These are phyloP conservation scores for Rhizopogon vulgaris DNA, from an alignment of 768 basidiomycete genomes.

Conservation along the genomic window DNA sequence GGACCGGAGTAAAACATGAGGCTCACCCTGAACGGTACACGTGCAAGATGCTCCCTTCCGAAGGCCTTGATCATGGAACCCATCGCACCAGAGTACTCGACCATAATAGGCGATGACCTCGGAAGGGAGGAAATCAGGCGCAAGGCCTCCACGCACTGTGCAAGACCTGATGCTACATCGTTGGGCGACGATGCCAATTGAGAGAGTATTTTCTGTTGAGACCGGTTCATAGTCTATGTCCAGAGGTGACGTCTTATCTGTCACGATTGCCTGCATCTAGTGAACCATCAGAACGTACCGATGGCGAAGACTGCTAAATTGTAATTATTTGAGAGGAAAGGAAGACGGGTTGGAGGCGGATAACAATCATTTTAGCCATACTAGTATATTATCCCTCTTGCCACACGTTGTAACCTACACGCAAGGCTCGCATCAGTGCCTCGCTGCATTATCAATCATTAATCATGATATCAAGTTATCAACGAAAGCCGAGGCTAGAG, in stretches of 20 bases:
- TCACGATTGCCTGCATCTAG: background rate
- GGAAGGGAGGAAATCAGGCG: conserved; percentile 25
- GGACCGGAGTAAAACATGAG: background rate
- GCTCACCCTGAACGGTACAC: conserved; percentile 26
- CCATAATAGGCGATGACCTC: conserved; percentile 20
- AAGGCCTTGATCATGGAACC: conserved; percentile 21
- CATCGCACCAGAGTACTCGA: conserved; percentile 14
- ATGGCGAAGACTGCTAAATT: background rate
- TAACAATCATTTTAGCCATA: background rate
- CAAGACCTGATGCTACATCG: conserved; percentile 25
- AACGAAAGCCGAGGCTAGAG: background rate
- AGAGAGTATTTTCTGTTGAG: conserved; percentile 24
- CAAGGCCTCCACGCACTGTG: conserved; percentile 27
- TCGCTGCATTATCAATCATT: too few relatives aligned
- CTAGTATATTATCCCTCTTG: too few relatives aligned
- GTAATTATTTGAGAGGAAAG: background rate
- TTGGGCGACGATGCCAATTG: conserved; percentile 27
- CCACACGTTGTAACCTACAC: background rate
- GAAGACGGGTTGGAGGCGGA: background rate
- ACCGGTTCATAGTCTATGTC: conserved; percentile 13
- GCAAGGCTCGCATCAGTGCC: background rate
- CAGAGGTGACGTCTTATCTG: background rate
- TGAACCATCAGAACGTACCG: background rate
- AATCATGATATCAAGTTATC: too few relatives aligned
- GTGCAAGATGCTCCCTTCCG: conserved; percentile 25